Percentiles rank a stretch among this genome's conserved stretches.
Evolutionary conservation across 371 early-diverging fungal species (phyloP).

Genomic region (Syncephalastrum monosporum): DNA sequence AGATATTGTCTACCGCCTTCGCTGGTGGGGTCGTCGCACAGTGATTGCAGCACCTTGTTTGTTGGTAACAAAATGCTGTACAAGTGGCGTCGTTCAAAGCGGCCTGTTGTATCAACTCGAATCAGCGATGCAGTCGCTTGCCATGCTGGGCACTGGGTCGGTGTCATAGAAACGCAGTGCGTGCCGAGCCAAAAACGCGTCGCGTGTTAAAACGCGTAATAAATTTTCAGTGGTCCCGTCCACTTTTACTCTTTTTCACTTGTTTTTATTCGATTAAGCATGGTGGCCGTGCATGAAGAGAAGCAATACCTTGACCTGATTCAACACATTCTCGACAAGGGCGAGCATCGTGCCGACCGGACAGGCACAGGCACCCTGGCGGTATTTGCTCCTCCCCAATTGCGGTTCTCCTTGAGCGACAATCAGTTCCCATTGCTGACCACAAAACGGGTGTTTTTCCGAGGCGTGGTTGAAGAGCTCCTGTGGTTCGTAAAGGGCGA

Average conservation of each 20-base stretch:
- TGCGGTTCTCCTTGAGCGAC: constrained; percentile 87
- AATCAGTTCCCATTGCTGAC: constrained; percentile 93
- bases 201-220: constrained; percentile 4
- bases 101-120: neutral
- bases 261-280: neutral
- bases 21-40: no score
- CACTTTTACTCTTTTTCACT: constrained; percentile 5
- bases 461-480: constrained; percentile 95
- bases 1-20: no score
- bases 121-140: neutral
- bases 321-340: constrained; percentile 74
- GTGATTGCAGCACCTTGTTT: no score
- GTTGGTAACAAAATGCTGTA: no score
- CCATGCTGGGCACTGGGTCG: neutral
- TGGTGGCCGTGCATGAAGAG: constrained; percentile 67
- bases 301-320: constrained; percentile 91
- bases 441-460: constrained; percentile 94
- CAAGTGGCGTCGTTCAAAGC: no score
- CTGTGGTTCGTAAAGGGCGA: constrained; percentile 97
- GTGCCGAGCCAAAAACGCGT: constrained; percentile 1
- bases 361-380: constrained; percentile 97
- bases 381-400: constrained; percentile 91
- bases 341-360: constrained; percentile 84
- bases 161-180: neutral
- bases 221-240: constrained; percentile 1